Conservation (phyloP, 164 flowering plant species). For the Euptelea pleiosperma region DNA sequence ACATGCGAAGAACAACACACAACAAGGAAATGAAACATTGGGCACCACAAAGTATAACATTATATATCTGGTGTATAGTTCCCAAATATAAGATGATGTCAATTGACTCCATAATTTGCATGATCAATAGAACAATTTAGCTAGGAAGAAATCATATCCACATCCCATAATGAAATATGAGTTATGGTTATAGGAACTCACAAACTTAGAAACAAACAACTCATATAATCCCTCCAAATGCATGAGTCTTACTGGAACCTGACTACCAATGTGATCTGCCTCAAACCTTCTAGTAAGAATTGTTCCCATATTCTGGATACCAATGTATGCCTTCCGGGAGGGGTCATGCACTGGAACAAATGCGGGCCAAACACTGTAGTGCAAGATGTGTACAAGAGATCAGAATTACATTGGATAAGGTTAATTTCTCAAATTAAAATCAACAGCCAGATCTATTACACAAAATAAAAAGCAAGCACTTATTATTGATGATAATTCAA, state of each 20-base stretch:
- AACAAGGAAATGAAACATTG: too few relatives aligned
- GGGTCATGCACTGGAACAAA: conserved; percentile 99
- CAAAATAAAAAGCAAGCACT: not conserved
- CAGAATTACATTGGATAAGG: not conserved
- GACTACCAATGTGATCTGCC: conserved; percentile 88
- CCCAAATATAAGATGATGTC: not conserved
- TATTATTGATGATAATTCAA: not conserved
- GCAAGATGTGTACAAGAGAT: conserved; percentile 4
- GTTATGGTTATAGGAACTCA: conserved; percentile 34
- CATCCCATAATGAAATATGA: not conserved
- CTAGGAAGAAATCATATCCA: too few relatives aligned
- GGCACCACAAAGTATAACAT: not conserved
- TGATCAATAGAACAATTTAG: too few relatives aligned
- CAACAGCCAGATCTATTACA: not conserved
- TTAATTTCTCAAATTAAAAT: conserved; percentile 6
- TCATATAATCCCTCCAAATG: conserved; percentile 95
- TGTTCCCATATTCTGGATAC: conserved; percentile 94
- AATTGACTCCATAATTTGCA: not conserved
- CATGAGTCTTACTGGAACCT: conserved; percentile 92
- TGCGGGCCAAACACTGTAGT: conserved; percentile 87
- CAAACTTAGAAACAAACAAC: conserved; percentile 92
- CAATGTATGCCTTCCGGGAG: conserved; percentile 84
- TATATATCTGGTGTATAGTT: not conserved
- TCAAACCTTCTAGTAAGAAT: conserved; percentile 92
- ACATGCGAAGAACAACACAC: too few relatives aligned